Evolutionary conservation across 2,329 filamentous ascomycete genomes (phyloP), one percentile per base, ranked within the genome.

Genomic region (Pseudogymnoascus sp.): DNA sequence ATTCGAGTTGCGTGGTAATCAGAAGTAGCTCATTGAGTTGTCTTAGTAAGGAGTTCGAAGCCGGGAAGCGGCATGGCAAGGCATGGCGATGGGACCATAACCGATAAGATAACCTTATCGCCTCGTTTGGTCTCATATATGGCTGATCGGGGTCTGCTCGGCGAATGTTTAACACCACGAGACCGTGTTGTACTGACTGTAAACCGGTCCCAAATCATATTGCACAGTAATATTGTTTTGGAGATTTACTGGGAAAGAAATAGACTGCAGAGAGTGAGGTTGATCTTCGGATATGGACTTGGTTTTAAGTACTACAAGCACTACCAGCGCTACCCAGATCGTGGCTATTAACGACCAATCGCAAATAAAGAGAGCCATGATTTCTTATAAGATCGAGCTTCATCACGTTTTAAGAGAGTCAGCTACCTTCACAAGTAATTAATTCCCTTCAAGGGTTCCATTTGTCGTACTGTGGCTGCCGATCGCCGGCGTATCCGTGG

Each of bases 1-100:
- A 57, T 57, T 57, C 10, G 51, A 18, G 51, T 57, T 57, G 51
- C 51, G 51, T 57, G 31, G 51, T 57, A 57, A 57, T 57, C 51
- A 57, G 29, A 34, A 34, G 51, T 34, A 4, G 26, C 29, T 34
- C 51, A 34, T 34, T 34, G 51, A 34, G 26, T 51, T 34, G 51
- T 57, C 51, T 57, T 57, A 57, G 51, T 57, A 57, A 57, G n/a
- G 29, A 54, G 45, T 54, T 54, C 26, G 23, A 26, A 21, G 29
- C 51, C 51, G 29, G 29, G 26, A 57, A 34, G 5, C 51, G 51
- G 29, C 47, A 57, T 34, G 26, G 45, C 14, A 54, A 5, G 45
- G 26, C n/a, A 16, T n/a, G 47, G 47, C 1, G 45, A 51, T 29
- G 45, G 45, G 42, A 12, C 47, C 45, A 29, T 16, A 18, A 16